These are phyloP conservation scores for Cotoneaster glaucophyllus DNA, from an alignment of 306 rosid genomes.

Conservation along the genomic window DNA sequence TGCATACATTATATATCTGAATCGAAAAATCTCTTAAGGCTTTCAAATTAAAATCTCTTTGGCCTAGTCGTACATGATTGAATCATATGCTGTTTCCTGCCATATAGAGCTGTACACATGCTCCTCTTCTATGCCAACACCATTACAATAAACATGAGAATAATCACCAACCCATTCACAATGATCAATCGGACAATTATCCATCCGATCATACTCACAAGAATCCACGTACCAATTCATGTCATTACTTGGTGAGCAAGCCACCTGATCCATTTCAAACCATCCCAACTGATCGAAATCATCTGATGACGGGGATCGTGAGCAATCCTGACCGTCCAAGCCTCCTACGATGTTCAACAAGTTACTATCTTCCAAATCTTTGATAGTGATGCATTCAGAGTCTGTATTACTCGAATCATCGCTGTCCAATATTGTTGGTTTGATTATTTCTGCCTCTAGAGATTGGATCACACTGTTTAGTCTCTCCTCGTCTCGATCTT, in stretches of 20 bases:
- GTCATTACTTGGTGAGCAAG: constrained; percentile 25
- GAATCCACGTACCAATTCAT: constrained; percentile 25
- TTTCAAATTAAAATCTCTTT: not conserved
- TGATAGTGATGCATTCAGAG: not conserved
- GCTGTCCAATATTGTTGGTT: not conserved
- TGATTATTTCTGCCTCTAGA: constrained; percentile 39
- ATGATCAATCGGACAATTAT: not conserved
- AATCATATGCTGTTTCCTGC: constrained; percentile 14
- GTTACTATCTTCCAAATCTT: not conserved
- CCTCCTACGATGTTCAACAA: not conserved
- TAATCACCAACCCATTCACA: constrained; percentile 13
- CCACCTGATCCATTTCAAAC: constrained; percentile 23
- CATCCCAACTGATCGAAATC: constrained; percentile 13
- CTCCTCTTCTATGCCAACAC: constrained; percentile 17
- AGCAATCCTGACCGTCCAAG: constrained; percentile 23
- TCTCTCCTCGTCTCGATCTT: constrained; percentile 37
- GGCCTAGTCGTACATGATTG: constrained; percentile 13
- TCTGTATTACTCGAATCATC: not conserved
- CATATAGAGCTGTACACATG: constrained; percentile 6
- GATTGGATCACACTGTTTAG: constrained; percentile 46
- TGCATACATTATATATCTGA: not conserved
- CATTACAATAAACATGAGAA: constrained; percentile 12
- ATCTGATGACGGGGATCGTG: constrained; percentile 10
- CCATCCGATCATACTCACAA: constrained; percentile 17
- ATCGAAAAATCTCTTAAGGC: not conserved